Conservation (phyloP, 2,329 filamentous ascomycete species). For the Venturia aucupariae region DNA sequence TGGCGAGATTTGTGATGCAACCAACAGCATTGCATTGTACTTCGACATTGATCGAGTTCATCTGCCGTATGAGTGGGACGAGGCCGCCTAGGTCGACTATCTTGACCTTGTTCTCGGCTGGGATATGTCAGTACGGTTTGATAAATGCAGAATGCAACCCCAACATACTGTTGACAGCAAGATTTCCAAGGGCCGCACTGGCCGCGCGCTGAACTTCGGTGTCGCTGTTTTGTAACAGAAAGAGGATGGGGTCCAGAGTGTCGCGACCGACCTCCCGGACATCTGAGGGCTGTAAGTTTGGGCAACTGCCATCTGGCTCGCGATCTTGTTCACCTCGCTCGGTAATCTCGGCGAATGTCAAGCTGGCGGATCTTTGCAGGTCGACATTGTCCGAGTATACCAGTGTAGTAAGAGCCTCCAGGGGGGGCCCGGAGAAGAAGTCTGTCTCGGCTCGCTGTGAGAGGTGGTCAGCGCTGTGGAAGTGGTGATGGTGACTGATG, state of each 20-base stretch:
- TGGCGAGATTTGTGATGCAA: slow-evolving; percentile 96
- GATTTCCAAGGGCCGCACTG: slow-evolving; percentile 88
- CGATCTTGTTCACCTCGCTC: slow-evolving; percentile 65
- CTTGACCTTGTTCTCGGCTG: slow-evolving; percentile 94
- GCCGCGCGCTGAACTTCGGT: slow-evolving; percentile 96
- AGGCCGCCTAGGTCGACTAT: slow-evolving; percentile 91
- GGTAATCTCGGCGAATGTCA: slow-evolving; percentile 98
- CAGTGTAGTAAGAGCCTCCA: slow-evolving; percentile 86
- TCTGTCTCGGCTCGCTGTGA: slow-evolving; percentile 85
- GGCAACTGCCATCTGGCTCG: not conserved
- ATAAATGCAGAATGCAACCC: slow-evolving; percentile 11
- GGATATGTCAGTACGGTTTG: slow-evolving; percentile 33
- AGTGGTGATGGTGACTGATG: slow-evolving; percentile 18
- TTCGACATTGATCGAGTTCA: slow-evolving; percentile 96
- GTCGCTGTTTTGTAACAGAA: slow-evolving; percentile 86
- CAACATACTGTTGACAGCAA: slow-evolving; percentile 83
- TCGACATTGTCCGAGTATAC: slow-evolving; percentile 99
- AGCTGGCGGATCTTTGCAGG: slow-evolving; percentile 88
- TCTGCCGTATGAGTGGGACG: slow-evolving; percentile 86
- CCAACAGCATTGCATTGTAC: slow-evolving; percentile 98
- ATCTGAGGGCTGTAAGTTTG: slow-evolving; percentile 48
- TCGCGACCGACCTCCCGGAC: slow-evolving; percentile 91
- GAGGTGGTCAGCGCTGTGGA: slow-evolving; percentile 16
- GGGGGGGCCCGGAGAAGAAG: slow-evolving; percentile 93
- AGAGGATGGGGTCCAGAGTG: slow-evolving; percentile 91